phyloP scores from a whole-genome alignment of 2,329 filamentous ascomycete species.

The Ceratocystis cacaofunesta region DNA sequence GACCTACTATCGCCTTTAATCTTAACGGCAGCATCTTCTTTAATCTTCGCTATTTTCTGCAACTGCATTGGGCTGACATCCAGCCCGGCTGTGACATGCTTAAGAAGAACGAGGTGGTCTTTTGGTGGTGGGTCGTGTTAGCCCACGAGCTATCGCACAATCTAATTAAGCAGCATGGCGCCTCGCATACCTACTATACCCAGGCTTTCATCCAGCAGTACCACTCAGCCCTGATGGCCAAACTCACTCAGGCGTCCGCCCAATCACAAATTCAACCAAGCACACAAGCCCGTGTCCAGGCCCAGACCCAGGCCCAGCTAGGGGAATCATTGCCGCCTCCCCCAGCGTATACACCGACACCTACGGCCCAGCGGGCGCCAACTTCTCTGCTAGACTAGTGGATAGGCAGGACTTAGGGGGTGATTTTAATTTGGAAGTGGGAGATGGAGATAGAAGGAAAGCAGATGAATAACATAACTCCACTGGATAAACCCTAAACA shows the following conservation, averaged over 20 bases:
- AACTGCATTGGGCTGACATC: conserved; percentile 51
- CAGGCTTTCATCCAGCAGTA: conserved; percentile 68
- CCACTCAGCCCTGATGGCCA: conserved; percentile 52
- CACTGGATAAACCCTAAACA: too few species aligned
- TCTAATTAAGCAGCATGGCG: conserved; percentile 60
- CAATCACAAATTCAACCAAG: background rate
- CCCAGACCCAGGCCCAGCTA: background rate
- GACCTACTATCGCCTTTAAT: conserved; percentile 87
- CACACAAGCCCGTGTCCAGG: background rate
- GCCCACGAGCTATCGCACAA: conserved; percentile 96
- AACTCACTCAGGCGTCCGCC: conserved; percentile 25
- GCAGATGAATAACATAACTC: too few species aligned
- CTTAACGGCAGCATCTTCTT: conserved; percentile 76
- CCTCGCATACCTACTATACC: conserved; percentile 72
- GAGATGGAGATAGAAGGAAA: background rate
- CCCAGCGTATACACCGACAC: conserved; percentile 1
- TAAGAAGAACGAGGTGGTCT: conserved; percentile 41
- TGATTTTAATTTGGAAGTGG: background rate
- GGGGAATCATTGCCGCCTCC: background rate
- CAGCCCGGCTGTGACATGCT: conserved; percentile 23
- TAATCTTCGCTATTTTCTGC: conserved; percentile 75
- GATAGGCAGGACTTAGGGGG: background rate
- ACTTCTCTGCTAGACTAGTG: conserved; percentile 8
- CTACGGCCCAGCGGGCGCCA: background rate
- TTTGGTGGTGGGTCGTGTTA: conserved; percentile 91